Evolutionary conservation across 2,329 filamentous ascomycete species (phyloP).

Genomic region (Cadophora sp.): DNA sequence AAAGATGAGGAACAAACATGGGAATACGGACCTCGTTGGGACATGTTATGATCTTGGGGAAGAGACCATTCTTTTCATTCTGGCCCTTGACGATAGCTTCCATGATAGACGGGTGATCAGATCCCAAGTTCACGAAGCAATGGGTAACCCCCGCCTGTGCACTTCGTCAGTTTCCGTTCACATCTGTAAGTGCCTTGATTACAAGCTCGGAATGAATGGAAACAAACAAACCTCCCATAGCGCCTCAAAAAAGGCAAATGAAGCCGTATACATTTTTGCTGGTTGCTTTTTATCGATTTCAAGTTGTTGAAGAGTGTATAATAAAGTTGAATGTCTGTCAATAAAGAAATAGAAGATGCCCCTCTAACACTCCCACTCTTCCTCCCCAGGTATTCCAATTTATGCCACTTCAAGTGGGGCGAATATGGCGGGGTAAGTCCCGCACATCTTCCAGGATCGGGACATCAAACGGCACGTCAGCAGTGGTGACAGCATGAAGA

Average conservation of each 20-base stretch:
- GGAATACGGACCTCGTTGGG: slow-evolving; percentile 65
- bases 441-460: background rate
- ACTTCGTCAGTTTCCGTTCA: background rate
- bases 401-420: slow-evolving; percentile 8
- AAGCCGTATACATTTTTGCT: slow-evolving; percentile 19
- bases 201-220: background rate
- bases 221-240: slow-evolving; percentile 60
- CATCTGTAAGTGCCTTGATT: slow-evolving; percentile 8
- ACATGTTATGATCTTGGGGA: slow-evolving; percentile 73
- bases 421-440: slow-evolving; percentile 9
- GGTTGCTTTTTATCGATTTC: background rate
- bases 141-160: slow-evolving; percentile 55
- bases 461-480: slow-evolving; percentile 6
- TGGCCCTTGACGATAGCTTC: slow-evolving; percentile 78
- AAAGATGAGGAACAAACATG: background rate
- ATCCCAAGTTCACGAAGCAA: slow-evolving; percentile 66
- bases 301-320: background rate
- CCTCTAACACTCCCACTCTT: background rate
- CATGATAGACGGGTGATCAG: slow-evolving; percentile 72
- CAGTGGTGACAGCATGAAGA: background rate
- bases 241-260: slow-evolving; percentile 70
- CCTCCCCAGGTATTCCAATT: background rate
- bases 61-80: slow-evolving; percentile 65
- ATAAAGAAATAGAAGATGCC: background rate
- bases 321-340: background rate